Conservation (phyloP, 768 basidiomycete genomes). For the Trametes punicea region DNA sequence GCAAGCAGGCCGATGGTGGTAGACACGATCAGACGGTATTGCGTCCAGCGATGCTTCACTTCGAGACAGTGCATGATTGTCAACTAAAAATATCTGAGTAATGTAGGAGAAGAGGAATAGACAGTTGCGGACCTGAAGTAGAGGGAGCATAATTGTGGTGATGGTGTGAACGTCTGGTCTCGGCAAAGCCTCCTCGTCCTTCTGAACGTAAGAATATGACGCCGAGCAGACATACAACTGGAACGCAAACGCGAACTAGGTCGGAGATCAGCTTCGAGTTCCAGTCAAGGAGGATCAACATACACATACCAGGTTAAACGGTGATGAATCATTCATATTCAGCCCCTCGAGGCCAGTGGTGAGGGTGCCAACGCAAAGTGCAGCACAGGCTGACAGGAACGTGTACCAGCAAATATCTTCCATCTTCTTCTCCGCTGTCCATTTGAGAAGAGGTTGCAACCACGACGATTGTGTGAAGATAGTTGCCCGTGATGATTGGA, state of each 20-base stretch:
- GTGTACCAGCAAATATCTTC: constrained; percentile 69
- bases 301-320: constrained; percentile 64
- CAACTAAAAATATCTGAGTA: constrained; percentile 37
- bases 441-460: constrained; percentile 38
- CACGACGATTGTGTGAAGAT: constrained; percentile 32
- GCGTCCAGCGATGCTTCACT: constrained; percentile 58
- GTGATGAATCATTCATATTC: constrained; percentile 47
- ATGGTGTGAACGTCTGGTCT: constrained; percentile 72
- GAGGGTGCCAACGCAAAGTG: constrained; percentile 63
- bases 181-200: constrained; percentile 44
- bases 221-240: constrained; percentile 72
- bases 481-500: constrained; percentile 46
- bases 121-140: constrained; percentile 52
- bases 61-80: constrained; percentile 63
- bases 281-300: not conserved
- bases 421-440: constrained; percentile 52
- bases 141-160: constrained; percentile 68
- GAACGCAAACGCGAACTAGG: constrained; percentile 73
- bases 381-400: constrained; percentile 63
- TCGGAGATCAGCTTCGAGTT: not conserved
- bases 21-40: constrained; percentile 71
- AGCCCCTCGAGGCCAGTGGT: constrained; percentile 67
- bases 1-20: constrained; percentile 55
- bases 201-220: constrained; percentile 51
- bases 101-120: not conserved